Conservation (phyloP, 2,329 filamentous ascomycete species). For the Basipetospora chlamydospora region DNA sequence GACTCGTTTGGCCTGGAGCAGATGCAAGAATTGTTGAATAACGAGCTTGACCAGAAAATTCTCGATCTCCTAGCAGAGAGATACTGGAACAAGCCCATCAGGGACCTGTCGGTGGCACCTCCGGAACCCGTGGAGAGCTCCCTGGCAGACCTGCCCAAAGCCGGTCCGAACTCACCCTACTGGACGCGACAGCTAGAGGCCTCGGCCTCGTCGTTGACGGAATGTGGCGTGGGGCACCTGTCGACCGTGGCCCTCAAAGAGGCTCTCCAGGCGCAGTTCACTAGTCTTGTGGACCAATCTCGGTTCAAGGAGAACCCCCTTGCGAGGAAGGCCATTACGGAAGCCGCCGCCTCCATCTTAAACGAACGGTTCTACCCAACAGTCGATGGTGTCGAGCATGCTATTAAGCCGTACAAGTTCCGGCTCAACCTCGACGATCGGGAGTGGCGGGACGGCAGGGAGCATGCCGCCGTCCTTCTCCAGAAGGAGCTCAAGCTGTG, state of each 20-base stretch:
- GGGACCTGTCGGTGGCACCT: constrained; percentile 56
- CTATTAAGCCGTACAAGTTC: constrained; percentile 97
- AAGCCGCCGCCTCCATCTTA: constrained; percentile 77
- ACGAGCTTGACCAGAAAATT: constrained; percentile 86
- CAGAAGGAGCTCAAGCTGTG: constrained; percentile 79
- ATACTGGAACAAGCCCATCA: constrained; percentile 94
- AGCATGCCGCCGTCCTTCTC: constrained; percentile 67
- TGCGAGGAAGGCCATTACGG: constrained; percentile 80
- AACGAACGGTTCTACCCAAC: constrained; percentile 95
- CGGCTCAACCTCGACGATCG: constrained; percentile 87
- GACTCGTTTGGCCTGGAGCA: constrained; percentile 80
- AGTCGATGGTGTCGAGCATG: constrained; percentile 95
- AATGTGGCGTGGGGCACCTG: constrained; percentile 81
- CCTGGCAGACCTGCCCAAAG: constrained; percentile 66
- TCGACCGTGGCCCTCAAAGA: constrained; percentile 84
- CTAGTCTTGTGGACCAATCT: constrained; percentile 61
- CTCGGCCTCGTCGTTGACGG: constrained; percentile 78
- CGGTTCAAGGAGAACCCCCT: constrained; percentile 86
- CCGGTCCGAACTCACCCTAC: constrained; percentile 70
- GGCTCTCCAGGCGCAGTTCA: constrained; percentile 73
- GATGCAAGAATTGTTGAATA: constrained; percentile 78
- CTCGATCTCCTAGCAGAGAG: constrained; percentile 82
- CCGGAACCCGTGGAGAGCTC: constrained; percentile 48
- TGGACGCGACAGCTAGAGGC: constrained; percentile 94
- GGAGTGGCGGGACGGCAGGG: constrained; percentile 76